Evolutionary conservation across 179 eudicot genomes (phyloP).

Genomic region (Beta macrorhiza): DNA sequence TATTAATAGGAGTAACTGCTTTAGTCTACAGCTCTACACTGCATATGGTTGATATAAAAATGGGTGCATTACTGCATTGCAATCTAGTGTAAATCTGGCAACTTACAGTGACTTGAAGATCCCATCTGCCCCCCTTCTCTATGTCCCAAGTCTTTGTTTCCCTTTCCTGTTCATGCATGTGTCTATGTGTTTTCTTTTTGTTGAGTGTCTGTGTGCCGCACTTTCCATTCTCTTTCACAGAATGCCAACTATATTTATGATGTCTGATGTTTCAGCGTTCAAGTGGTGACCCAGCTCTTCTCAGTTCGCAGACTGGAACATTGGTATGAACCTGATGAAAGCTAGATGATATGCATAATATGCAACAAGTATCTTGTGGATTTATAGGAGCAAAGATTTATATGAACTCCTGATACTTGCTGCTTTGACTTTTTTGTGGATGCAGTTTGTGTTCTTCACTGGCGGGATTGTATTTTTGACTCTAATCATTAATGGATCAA

Average conservation of each 20-base stretch:
- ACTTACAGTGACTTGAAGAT: neutral
- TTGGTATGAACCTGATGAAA: constrained; percentile 54
- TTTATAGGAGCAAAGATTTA: neutral
- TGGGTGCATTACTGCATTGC: neutral
- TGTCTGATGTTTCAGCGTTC: constrained; percentile 57
- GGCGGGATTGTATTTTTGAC: constrained; percentile 94
- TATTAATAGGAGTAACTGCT: no score
- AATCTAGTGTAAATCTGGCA: neutral
- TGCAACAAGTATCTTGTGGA: neutral
- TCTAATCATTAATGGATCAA: constrained; percentile 86
- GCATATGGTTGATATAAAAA: no score
- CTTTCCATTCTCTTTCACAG: neutral
- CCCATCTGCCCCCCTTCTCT: neutral
- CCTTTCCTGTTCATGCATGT: neutral
- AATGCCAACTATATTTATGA: neutral
- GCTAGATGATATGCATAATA: neutral
- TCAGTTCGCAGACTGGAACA: constrained; percentile 73
- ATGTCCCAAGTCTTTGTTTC: neutral
- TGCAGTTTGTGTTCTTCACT: constrained; percentile 94
- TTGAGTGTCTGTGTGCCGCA: neutral
- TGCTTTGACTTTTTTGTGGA: constrained; percentile 16
- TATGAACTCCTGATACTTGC: constrained; percentile 7
- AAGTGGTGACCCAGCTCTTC: constrained; percentile 50
- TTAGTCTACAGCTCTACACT: no score
- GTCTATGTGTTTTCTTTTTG: no score